These are phyloP conservation scores for Ustilago vetiveriae DNA, from an alignment of 1,284 basidiomycete genomes.

Conservation along the genomic window DNA sequence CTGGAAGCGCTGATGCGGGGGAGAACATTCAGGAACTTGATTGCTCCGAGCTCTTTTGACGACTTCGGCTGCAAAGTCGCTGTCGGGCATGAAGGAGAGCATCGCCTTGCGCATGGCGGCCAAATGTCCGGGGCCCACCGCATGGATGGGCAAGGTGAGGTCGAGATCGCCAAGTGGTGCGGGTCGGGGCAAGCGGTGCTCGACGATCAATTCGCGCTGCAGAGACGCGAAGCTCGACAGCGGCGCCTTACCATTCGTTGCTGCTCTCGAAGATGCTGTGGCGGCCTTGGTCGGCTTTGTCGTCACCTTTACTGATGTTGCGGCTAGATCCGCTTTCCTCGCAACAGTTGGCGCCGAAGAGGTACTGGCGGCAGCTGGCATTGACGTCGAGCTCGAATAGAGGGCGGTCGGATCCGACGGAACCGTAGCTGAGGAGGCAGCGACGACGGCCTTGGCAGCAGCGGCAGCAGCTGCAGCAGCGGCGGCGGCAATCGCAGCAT, in stretches of 20 bases:
- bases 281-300: constrained; percentile 3
- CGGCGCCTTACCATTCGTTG: constrained; percentile 7
- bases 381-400: constrained; percentile 3
- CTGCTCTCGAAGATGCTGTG: constrained; percentile 3
- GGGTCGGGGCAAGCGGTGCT: constrained; percentile 21
- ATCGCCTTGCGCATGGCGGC: constrained; percentile 30
- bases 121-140: constrained; percentile 29
- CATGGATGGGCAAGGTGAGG: constrained; percentile 11
- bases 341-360: neutral
- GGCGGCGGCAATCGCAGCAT: constrained; percentile 12
- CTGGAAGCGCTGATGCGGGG: constrained; percentile 36
- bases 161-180: constrained; percentile 20
- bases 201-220: constrained; percentile 32
- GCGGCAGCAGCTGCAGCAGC: constrained; percentile 5
- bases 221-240: constrained; percentile 7
- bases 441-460: too few relatives aligned
- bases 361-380: neutral
- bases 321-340: neutral
- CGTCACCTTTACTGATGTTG: too few relatives aligned
- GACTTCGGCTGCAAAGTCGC: constrained; percentile 28
- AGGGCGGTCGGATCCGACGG: constrained; percentile 3
- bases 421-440: neutral
- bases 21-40: constrained; percentile 10
- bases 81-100: constrained; percentile 25
- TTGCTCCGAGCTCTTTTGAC: constrained; percentile 10